Conservation (phyloP, 805 yeast species). For the Candida namnaoensis region DNA sequence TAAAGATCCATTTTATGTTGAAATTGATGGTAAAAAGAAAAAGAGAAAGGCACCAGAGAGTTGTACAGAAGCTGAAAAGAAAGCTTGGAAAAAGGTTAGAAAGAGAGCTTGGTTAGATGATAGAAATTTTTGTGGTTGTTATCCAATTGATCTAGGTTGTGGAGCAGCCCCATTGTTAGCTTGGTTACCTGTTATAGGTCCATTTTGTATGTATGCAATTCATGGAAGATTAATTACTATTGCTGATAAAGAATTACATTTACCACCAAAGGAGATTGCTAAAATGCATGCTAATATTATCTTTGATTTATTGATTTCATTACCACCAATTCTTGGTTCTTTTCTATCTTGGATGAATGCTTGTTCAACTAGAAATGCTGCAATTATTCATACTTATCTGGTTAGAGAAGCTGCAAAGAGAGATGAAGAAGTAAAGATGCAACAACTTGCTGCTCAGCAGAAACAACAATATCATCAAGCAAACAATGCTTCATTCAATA, state of each 20-base stretch:
- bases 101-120: conserved; percentile 84
- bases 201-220: conserved; percentile 67
- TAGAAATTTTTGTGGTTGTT: conserved; percentile 72
- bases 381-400: conserved; percentile 46
- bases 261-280: conserved; percentile 53
- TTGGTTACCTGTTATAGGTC: conserved; percentile 79
- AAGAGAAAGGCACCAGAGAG: conserved; percentile 54
- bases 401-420: conserved; percentile 9
- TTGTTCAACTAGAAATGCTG: conserved; percentile 87
- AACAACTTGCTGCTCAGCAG: background rate
- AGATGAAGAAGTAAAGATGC: conserved; percentile 1
- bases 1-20: conserved; percentile 58
- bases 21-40: conserved; percentile 40
- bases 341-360: conserved; percentile 74
- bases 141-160: conserved; percentile 63
- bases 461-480: background rate
- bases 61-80: conserved; percentile 49
- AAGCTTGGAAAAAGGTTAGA: conserved; percentile 67
- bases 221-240: conserved; percentile 59
- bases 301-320: conserved; percentile 63
- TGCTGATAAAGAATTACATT: conserved; percentile 46
- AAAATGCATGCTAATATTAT: conserved; percentile 71
- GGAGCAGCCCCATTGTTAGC: conserved; percentile 73
- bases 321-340: conserved; percentile 77
- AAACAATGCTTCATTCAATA: too few species aligned